phyloP scores from a whole-genome alignment of 2,329 filamentous ascomycete genomes.

The Aspergillus proliferans region DNA sequence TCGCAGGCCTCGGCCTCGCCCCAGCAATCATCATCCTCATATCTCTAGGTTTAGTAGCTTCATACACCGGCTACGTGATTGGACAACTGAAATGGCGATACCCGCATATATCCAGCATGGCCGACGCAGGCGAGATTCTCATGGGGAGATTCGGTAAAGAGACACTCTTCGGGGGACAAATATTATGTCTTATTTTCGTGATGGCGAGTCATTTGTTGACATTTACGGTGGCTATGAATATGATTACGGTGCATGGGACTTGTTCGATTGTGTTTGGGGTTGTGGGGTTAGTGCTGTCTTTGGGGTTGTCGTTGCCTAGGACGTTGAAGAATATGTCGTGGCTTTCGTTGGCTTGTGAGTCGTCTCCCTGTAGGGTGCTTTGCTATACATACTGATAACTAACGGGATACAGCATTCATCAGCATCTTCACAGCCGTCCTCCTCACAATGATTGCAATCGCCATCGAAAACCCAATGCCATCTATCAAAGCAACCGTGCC shows the following conservation, averaged over 20 bases:
- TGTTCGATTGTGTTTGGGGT: constrained; percentile 32
- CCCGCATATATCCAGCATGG: constrained; percentile 38
- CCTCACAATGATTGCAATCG: constrained; percentile 11
- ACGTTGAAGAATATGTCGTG: constrained; percentile 55
- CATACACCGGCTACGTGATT: not conserved
- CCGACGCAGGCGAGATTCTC: constrained; percentile 34
- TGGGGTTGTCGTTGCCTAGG: constrained; percentile 51
- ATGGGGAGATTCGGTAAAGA: constrained; percentile 23
- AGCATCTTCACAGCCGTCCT: constrained; percentile 53
- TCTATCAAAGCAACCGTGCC: no score
- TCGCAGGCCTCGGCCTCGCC: not conserved
- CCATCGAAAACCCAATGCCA: constrained; percentile 14
- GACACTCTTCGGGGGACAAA: constrained; percentile 38
- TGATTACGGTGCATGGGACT: constrained; percentile 53
- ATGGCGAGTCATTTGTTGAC: constrained; percentile 41
- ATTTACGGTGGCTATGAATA: constrained; percentile 49
- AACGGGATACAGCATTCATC: constrained; percentile 41
- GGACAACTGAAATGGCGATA: constrained; percentile 16
- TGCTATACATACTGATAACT: not conserved
- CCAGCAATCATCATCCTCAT: not conserved
- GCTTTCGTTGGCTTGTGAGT: constrained; percentile 47
- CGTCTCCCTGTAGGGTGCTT: no score
- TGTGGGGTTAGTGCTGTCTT: constrained; percentile 38
- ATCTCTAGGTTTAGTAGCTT: not conserved
- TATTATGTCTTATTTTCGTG: constrained; percentile 37